Base-by-base conservation (phyloP, 352 stramenopile species). In the Elongisporangium prolatum region DNA sequence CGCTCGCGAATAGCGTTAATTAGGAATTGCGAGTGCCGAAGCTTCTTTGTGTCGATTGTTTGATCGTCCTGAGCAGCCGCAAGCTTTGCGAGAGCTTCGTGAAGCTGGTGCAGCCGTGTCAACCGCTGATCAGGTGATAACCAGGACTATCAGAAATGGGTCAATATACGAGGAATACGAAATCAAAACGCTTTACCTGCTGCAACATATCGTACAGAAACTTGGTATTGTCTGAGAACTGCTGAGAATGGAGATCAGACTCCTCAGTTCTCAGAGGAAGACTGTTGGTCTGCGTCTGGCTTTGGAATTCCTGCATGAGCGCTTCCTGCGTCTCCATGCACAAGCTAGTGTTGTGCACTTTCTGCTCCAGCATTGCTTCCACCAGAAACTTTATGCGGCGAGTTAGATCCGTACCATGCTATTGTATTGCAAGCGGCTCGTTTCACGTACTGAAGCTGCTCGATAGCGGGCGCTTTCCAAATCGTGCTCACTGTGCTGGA, bases 121-220 rank as follows among this genome's bases (percentile, higher is more conserved):
- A 89, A 52, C 10, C 80, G 77, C 84, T 92, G 52, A 1, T 44
- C 11, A 59, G 17, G 16, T 1, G 52, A 56, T 18, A 9, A 10
- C 56, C 54, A 22, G 0, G 47, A 50, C n/a, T n/a, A 52, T 11
- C 50, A 55, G 21, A 38, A n/a, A 55, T 34, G 11, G 4, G 20
- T 3, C 5, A 17, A 20, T 11, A 21, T 20, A n/a, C 4, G 5
- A 21, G 13, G 4, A 24, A 24, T 9, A 50, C 37, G 34, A 44
- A n/a, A 61, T 17, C 16, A 8, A 40, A 5, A 34, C 22, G 18
- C n/a, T 25, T 24, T 64, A 89, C 82, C 77, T 91, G 79, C 18
- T 86, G 61, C 2, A 79, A 62, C 77, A 91, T 86, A 20, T 80
- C 74, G 21, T 76, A 60, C 3, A 91, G 58, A 61, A 78, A 88